Conservation (phyloP, 2,329 filamentous ascomycete species). For the Fusarium nygamai region DNA sequence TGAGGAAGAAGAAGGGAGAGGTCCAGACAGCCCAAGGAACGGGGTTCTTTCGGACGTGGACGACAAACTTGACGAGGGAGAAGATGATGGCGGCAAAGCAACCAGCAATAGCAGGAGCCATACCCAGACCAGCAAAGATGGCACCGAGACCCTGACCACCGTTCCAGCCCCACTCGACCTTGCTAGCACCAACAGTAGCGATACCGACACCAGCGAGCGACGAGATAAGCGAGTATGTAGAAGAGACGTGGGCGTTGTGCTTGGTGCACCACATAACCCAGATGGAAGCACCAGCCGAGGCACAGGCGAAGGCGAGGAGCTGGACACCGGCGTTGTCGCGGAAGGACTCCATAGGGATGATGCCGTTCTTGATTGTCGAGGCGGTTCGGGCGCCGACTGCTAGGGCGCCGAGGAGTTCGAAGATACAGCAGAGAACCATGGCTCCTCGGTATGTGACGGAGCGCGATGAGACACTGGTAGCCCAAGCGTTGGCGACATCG, state of each 20-base stretch:
- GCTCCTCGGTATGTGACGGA: conserved; percentile 77
- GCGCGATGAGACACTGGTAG: conserved; percentile 82
- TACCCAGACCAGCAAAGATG: conserved; percentile 76
- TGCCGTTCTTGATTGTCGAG: conserved; percentile 82
- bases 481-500: conserved; percentile 87
- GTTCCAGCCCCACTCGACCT: conserved; percentile 78
- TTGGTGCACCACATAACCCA: conserved; percentile 87
- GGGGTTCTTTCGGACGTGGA: conserved; percentile 77
- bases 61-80: conserved; percentile 69
- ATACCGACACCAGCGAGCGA: conserved; percentile 76
- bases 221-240: conserved; percentile 77
- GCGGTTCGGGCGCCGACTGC: conserved; percentile 75
- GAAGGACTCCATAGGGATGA: conserved; percentile 71
- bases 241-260: conserved; percentile 77
- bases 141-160: conserved; percentile 74
- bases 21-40: conserved; percentile 77
- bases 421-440: conserved; percentile 72
- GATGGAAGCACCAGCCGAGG: conserved; percentile 70
- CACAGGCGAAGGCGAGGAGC: conserved; percentile 73
- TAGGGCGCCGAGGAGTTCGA: conserved; percentile 75
- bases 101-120: conserved; percentile 75
- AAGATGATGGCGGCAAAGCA: conserved; percentile 76
- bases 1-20: conserved; percentile 80
- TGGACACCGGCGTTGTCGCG: conserved; percentile 70
- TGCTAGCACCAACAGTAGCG: conserved; percentile 68